Conservation (phyloP, 2,329 filamentous ascomycete genomes). For the Colletotrichum lentis region DNA sequence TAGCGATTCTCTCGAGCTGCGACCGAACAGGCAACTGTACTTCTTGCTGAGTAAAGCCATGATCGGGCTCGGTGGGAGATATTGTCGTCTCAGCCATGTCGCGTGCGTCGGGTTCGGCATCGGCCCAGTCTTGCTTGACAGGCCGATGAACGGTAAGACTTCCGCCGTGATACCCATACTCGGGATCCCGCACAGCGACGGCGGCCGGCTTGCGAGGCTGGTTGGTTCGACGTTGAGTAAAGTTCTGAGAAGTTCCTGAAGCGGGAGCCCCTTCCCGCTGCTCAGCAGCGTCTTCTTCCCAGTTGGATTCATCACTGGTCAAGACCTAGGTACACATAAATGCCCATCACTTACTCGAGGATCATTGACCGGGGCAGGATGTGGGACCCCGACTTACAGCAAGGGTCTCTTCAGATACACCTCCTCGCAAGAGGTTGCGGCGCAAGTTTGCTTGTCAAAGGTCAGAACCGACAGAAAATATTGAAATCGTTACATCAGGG, state of each 20-base stretch:
- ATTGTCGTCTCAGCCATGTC: not conserved
- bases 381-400: slow-evolving; percentile 48
- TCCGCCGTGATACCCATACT: not conserved
- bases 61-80: slow-evolving; percentile 5
- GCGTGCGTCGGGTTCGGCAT: not conserved
- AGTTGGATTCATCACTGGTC: slow-evolving; percentile 36
- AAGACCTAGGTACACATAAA: slow-evolving; percentile 25
- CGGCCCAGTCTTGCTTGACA: slow-evolving; percentile 18
- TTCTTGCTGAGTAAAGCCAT: not conserved
- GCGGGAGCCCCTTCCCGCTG: not conserved
- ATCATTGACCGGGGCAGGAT: not conserved
- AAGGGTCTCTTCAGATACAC: slow-evolving; percentile 57
- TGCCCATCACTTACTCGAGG: not conserved
- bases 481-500: not conserved
- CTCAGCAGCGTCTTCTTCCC: slow-evolving; percentile 24
- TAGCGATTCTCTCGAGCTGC: slow-evolving; percentile 50
- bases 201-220: not conserved
- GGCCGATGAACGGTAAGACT: not conserved
- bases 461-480: slow-evolving; percentile 22
- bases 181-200: not conserved
- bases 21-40: slow-evolving; percentile 27
- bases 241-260: not conserved
- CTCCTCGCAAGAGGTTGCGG: slow-evolving; percentile 59
- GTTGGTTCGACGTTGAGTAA: not conserved
- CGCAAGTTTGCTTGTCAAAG: slow-evolving; percentile 53